A percentile compares a stretch with the other conserved stretches of the same genome.
These are phyloP conservation scores for Puccinia hordei DNA, from an alignment of 1,284 basidiomycete species.

Conservation along the genomic window DNA sequence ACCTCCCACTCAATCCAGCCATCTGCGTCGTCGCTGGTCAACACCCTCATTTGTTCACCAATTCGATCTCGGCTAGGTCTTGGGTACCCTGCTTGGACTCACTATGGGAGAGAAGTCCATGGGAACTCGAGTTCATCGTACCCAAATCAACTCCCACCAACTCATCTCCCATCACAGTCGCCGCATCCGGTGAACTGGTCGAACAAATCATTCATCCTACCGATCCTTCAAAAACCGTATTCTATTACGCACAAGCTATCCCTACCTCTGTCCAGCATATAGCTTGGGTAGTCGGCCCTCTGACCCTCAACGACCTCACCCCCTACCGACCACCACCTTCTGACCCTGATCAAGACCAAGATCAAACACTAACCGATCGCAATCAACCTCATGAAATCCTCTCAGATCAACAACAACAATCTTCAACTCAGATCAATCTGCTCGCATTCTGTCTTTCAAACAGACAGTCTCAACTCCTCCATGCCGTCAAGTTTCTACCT, in stretches of 20 bases:
- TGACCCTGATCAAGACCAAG: slow-evolving; percentile 10
- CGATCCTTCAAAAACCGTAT: slow-evolving; percentile 90
- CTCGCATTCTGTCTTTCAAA: slow-evolving; percentile 92
- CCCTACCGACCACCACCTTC: background rate
- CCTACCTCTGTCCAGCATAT: slow-evolving; percentile 93
- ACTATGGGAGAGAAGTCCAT: slow-evolving; percentile 94
- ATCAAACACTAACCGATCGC: background rate
- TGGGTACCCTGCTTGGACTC: slow-evolving; percentile 98
- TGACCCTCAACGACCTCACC: slow-evolving; percentile 59
- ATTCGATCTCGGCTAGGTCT: slow-evolving; percentile 84
- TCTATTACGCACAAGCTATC: slow-evolving; percentile 84
- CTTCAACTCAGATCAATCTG: slow-evolving; percentile 71
- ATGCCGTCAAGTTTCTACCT: slow-evolving; percentile 74
- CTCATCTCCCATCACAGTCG: slow-evolving; percentile 71
- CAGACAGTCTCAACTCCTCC: slow-evolving; percentile 68
- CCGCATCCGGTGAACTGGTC: slow-evolving; percentile 89
- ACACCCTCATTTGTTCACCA: slow-evolving; percentile 89
- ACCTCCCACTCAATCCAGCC: slow-evolving; percentile 71
- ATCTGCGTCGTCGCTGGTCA: slow-evolving; percentile 79
- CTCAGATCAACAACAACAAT: slow-evolving; percentile 17
- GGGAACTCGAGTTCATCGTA: slow-evolving; percentile 97
- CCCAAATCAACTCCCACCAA: slow-evolving; percentile 64
- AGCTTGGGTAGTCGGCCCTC: slow-evolving; percentile 91
- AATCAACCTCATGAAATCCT: slow-evolving; percentile 21
- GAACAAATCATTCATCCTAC: slow-evolving; percentile 95